phyloP scores from a whole-genome alignment of 2,329 filamentous ascomycete genomes.

The Diaporthe caulivora region DNA sequence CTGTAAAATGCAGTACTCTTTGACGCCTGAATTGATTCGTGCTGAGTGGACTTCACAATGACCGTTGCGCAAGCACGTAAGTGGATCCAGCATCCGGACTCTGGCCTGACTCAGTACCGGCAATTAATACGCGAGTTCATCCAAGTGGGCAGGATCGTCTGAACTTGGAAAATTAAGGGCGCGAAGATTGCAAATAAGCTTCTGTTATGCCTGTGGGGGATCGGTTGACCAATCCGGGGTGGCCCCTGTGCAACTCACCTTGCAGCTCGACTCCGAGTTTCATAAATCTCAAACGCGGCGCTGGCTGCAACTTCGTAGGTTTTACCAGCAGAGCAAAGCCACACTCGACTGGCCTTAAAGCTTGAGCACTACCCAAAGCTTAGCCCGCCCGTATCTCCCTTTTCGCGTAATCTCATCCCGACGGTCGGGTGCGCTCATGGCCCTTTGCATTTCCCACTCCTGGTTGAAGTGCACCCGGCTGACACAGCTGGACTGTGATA shows the following conservation, averaged over 20 bases:
- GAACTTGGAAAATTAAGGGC: constrained; percentile 9
- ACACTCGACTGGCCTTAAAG: neutral
- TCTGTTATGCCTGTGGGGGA: constrained; percentile 8
- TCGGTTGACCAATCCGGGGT: constrained; percentile 5
- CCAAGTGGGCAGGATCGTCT: constrained; percentile 5
- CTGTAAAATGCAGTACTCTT: no score
- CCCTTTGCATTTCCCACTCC: neutral
- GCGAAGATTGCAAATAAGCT: constrained; percentile 26
- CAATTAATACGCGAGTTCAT: constrained; percentile 12
- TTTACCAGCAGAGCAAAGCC: constrained; percentile 8
- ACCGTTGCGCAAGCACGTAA: neutral
- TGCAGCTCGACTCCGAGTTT: constrained; percentile 7
- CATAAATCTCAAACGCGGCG: constrained; percentile 29
- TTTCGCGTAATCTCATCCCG: neutral
- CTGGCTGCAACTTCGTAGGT: constrained; percentile 10
- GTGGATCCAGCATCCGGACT: neutral
- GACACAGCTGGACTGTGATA: constrained; percentile 21
- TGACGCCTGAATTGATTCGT: neutral
- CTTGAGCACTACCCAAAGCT: neutral
- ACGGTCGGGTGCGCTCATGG: neutral
- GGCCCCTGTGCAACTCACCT: constrained; percentile 11
- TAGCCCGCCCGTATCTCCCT: neutral
- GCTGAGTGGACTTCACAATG: neutral
- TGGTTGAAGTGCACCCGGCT: constrained; percentile 18
- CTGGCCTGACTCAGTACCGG: neutral